Evolutionary conservation across 495 filamentous ascomycete genomes (phyloP).

Genomic region (Annulohypoxylon bovei): DNA sequence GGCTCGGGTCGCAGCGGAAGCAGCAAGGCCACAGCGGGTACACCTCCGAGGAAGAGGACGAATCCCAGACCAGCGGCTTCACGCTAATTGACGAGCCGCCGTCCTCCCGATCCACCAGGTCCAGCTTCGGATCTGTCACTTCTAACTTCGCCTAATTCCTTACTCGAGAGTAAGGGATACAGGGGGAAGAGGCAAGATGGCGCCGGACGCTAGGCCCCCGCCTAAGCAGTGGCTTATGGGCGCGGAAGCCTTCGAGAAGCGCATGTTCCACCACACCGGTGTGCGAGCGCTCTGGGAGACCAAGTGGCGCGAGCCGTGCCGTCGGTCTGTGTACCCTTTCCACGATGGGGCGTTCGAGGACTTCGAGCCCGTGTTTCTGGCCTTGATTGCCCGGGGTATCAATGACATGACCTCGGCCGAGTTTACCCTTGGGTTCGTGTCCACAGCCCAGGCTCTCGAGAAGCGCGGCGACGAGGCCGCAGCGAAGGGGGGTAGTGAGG

Average conservation of each 20-base stretch:
- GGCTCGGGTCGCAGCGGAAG: conserved; percentile 27
- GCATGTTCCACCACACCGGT: conserved; percentile 73
- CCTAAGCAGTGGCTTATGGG: conserved; percentile 51
- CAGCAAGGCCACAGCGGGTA: conserved; percentile 17
- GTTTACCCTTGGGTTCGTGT: conserved; percentile 72
- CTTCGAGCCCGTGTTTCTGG: conserved; percentile 75
- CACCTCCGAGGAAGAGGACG: conserved; percentile 25
- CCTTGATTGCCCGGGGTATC: conserved; percentile 67
- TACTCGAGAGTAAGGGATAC: neutral
- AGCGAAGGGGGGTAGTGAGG: conserved; percentile 41
- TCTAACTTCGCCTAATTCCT: conserved; percentile 5
- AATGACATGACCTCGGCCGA: conserved; percentile 70
- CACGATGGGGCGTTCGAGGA: conserved; percentile 76
- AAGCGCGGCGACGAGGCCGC: conserved; percentile 58
- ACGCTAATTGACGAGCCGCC: conserved; percentile 26
- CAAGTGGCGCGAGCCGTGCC: conserved; percentile 78
- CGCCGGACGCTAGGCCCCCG: conserved; percentile 21
- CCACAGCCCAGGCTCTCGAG: conserved; percentile 64
- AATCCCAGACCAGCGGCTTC: conserved; percentile 29
- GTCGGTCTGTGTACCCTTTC: conserved; percentile 78
- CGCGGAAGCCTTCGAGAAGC: conserved; percentile 60
- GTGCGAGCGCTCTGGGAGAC: conserved; percentile 81
- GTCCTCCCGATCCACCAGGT: conserved; percentile 20
- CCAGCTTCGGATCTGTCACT: conserved; percentile 30
- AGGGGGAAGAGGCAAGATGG: conserved; percentile 13